A percentile compares a stretch with the other conserved stretches of the same genome.
Conservation (phyloP, 179 eudicot species). For the Patellifolia procumbens region DNA sequence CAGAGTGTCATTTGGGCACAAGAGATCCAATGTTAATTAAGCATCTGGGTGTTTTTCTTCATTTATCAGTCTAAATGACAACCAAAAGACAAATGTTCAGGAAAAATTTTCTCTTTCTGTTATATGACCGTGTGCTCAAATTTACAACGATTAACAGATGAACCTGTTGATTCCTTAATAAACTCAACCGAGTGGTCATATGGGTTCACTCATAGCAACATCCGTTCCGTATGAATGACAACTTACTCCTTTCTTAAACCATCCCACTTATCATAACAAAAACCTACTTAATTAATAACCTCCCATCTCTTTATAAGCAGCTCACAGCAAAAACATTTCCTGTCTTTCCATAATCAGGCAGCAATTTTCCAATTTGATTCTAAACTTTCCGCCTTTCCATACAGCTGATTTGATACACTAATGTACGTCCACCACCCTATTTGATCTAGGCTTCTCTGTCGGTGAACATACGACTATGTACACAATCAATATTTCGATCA, state of each 20-base stretch:
- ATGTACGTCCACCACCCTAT: too few relatives aligned
- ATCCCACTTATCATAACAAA: background rate
- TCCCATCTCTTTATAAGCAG: background rate
- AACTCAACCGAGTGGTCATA: background rate
- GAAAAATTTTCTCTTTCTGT: background rate
- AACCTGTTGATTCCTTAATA: background rate
- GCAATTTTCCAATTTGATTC: background rate
- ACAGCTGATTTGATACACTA: background rate
- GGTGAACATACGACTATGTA: background rate
- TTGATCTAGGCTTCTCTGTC: too few relatives aligned
- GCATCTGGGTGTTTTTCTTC: background rate
- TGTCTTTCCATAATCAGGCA: background rate
- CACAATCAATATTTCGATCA: background rate
- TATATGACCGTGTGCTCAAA: background rate
- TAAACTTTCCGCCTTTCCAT: too few relatives aligned
- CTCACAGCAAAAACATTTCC: background rate
- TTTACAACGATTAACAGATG: background rate
- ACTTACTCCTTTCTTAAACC: background rate
- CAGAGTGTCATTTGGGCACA: background rate
- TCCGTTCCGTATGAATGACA: background rate
- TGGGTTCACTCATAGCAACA: background rate
- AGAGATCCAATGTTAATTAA: background rate
- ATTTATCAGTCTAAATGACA: background rate
- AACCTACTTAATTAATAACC: background rate
- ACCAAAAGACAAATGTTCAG: background rate